Evolutionary conservation across 2,329 filamentous ascomycete species (phyloP).

Genomic region (Cladophialophora exuberans): DNA sequence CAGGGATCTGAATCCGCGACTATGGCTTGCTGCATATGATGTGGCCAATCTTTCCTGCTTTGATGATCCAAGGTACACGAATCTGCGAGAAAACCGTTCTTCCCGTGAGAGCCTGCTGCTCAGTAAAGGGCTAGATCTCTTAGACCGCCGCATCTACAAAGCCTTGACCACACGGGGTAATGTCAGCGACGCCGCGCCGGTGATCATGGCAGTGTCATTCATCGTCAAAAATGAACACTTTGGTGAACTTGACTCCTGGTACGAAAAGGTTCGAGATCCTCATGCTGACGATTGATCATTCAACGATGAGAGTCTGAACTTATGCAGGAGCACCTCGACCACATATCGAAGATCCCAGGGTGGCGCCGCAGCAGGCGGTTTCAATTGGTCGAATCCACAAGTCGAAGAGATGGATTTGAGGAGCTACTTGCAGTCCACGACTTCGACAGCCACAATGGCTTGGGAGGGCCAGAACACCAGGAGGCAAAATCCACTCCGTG

Average conservation of each 20-base stretch:
- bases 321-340: constrained; percentile 7
- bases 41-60: constrained; percentile 11
- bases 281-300: not conserved
- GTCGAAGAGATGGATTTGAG: constrained; percentile 34
- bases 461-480: constrained; percentile 39
- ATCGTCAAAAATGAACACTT: constrained; percentile 4
- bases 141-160: constrained; percentile 14
- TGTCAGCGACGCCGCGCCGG: not conserved
- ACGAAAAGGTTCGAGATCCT: constrained; percentile 8
- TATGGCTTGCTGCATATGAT: constrained; percentile 22
- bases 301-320: not conserved
- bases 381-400: not conserved
- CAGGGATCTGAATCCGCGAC: constrained; percentile 55
- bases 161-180: constrained; percentile 4
- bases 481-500: constrained; percentile 4
- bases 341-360: constrained; percentile 6
- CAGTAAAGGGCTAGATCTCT: constrained; percentile 1
- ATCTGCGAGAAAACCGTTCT: constrained; percentile 15
- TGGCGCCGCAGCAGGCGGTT: constrained; percentile 7
- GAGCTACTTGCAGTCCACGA: constrained; percentile 73
- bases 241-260: constrained; percentile 1
- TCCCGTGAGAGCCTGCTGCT: constrained; percentile 3
- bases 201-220: constrained; percentile 6
- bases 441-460: constrained; percentile 67
- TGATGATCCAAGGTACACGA: constrained; percentile 11